Evolutionary conservation across 768 basidiomycete genomes (phyloP), one percentile per base, ranked within the genome.

Genomic region (Hypholoma fasciculare): DNA sequence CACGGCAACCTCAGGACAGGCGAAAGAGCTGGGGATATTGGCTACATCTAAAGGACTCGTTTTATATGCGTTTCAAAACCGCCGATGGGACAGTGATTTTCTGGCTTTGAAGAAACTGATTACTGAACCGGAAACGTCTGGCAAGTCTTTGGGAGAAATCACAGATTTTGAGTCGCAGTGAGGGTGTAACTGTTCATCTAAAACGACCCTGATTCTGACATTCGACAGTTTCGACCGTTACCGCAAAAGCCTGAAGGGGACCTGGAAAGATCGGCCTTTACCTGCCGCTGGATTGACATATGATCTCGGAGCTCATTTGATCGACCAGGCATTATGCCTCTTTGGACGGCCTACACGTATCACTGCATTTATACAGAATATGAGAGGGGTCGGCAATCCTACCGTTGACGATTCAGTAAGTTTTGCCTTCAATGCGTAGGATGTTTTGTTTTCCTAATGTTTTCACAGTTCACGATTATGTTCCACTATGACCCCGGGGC

Each of bases 21-120:
- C 88, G 4, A 72, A 69, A 52, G 84, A 87, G 59, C 82, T 93
- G 27, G 81, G 79, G 13, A 69, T 70, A 12, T 72, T 92, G 43
- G 89, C 90, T 3, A 78, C 74, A 59, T 69, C 78, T 11, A 88
- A 87, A 65, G 75, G 78, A 16, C 76, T 88, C 26, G 78, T 91
- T 34, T 73, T 92, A 17, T 92, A 88, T 66, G 82, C 82, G 13
- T 90, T 83, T 71, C 89, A 90, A 66, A 90, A 89, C 67, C 79
- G 90, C 50, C 80, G 90, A 56, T 92, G 86, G 84, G 90, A 92
- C 71, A 85, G 87, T 2, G 90, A 93, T 67, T 91, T 86, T 72
- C 75, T 90, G 39, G 81, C 89, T 7, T 71, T 92, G 49, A 81
- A 79, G 62, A 76, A 77, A 39, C 77, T 92, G 20, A 70, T 92